Base-by-base conservation (phyloP, 1,284 basidiomycete genomes). In the Malassezia vespertilionis region DNA sequence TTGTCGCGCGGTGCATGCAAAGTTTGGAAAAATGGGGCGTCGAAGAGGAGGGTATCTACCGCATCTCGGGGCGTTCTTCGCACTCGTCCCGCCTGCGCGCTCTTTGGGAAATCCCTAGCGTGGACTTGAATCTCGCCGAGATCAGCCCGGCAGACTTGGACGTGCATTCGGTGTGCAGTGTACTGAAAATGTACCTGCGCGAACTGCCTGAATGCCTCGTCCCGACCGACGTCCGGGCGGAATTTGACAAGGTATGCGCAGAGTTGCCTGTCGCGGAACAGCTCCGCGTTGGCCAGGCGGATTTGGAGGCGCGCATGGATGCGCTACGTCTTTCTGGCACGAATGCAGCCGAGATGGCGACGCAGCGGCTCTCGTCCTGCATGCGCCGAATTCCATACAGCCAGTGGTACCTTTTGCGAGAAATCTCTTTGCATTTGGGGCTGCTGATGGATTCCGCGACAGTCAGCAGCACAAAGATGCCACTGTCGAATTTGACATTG, bases 321-420 rank as follows among this genome's bases (percentile, higher is more conserved):
- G 45, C 35, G 17, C 33, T 26, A 14, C 15, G 14, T 10, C 15
- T 30, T 14, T 18, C 30, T n/a, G 40, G 34, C 20, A 48, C 54
- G 23, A 26, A 27, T 11, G 40, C 34, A 4, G 54, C 54, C 8
- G 43, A 39, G 6, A 34, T 41, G 10, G 21, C 42, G 5, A 45
- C 49, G 2, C 21, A 32, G 11, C 37, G 44, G 35, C 27, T 66
- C n/a, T 26, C 30, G 15, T 56, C 54, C 11, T 31, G 57, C 20
- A 52, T 66, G 42, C 41, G 40, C 2, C 40, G 53, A 24, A 23
- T 67, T 7, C 57, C 59, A 12, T 35, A 50, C 18, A 50, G 43
- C 44, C 57, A 66, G 38, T 69, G 65, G 65, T 69, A 66, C 43
- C 47, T 69, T 20, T 48, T 69, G 12, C 58, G 65, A 37, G 65